Evolutionary conservation across 2,329 filamentous ascomycete species (phyloP).

Genomic region (Phialemonium atrogriseum): DNA sequence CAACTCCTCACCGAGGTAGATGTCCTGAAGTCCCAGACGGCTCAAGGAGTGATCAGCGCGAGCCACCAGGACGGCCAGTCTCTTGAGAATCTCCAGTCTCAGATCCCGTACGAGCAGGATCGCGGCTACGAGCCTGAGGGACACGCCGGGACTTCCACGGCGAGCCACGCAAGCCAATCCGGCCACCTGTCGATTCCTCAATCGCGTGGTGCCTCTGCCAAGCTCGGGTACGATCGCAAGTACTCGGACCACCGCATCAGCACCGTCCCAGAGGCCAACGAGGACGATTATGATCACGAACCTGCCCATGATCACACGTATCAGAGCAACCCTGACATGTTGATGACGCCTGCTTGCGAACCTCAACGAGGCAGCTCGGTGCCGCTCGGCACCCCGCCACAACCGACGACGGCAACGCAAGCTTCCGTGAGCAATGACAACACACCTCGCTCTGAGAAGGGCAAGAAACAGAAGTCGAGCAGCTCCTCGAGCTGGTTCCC

Average conservation of each 20-base stretch:
- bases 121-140: constrained; percentile 79
- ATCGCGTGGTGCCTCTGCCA: constrained; percentile 35
- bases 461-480: constrained; percentile 82
- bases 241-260: constrained; percentile 76
- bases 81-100: constrained; percentile 58
- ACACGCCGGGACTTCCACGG: constrained; percentile 65
- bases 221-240: constrained; percentile 42
- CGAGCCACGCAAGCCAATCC: constrained; percentile 65
- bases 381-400: constrained; percentile 51
- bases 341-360: constrained; percentile 54
- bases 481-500: constrained; percentile 73
- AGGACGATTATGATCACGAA: constrained; percentile 56
- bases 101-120: constrained; percentile 58
- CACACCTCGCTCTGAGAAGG: constrained; percentile 67
- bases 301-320: constrained; percentile 34
- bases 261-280: constrained; percentile 77
- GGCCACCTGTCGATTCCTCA: constrained; percentile 61
- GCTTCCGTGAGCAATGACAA: constrained; percentile 65
- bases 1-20: constrained; percentile 91
- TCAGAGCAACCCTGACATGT: constrained; percentile 49
- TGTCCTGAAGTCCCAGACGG: constrained; percentile 59
- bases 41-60: constrained; percentile 23
- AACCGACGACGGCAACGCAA: constrained; percentile 29
- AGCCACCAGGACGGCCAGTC: constrained; percentile 52
- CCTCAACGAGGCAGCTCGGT: constrained; percentile 42